Base-by-base conservation (phyloP, 495 filamentous ascomycete species). In the Penicillium daleae region DNA sequence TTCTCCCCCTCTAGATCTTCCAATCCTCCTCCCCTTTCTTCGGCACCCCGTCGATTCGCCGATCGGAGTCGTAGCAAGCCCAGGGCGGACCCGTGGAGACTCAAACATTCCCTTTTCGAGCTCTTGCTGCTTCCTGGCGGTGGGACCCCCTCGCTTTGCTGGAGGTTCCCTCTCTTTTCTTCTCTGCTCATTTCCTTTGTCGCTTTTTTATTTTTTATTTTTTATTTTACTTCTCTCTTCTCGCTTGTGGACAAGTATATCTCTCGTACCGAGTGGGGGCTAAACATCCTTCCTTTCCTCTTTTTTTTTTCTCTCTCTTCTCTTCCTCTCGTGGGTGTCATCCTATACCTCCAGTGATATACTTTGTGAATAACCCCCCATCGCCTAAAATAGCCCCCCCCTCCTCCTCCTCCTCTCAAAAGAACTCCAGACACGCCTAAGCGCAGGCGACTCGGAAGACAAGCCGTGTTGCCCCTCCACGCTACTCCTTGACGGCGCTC, bases 51-150 rank as follows among this genome's bases (percentile, higher is more conserved):
- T 29, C 24, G 6, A 21, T 62, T 58, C 64, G 64, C 57, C 62
- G n/a, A 62, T 65, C 64, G 51, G 51, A 22, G 42, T 46, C 3
- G 51, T 8, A 42, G 17, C 31, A 58, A n/a, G 44, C 27, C 27
- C 44, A 22, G 17, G 26, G 17, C 39, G 56, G 39, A 31, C 44
- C 52, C 60, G 60, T 70, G 69, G 69, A 64, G 61, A 67, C 59
- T 71, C 66, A 67, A 59, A 62, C n/a, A 71, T 71, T 67, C 64
- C 66, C 66, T 63, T 65, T 67, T 71, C 49, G 66, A 69, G 66
- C 64, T 64, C 59, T 44, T 67, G 64, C 64, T 69, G 46, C 46
- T 49, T 37, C 48, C 46, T 56, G 59, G 44, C 59, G 56, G 56
- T 63, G 62, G 62, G 56, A 64, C 62, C 62, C 51, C 51, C 29